Evolutionary conservation across 139 green algal genomes (phyloP).

Genomic region (Coelastrella sp.): DNA sequence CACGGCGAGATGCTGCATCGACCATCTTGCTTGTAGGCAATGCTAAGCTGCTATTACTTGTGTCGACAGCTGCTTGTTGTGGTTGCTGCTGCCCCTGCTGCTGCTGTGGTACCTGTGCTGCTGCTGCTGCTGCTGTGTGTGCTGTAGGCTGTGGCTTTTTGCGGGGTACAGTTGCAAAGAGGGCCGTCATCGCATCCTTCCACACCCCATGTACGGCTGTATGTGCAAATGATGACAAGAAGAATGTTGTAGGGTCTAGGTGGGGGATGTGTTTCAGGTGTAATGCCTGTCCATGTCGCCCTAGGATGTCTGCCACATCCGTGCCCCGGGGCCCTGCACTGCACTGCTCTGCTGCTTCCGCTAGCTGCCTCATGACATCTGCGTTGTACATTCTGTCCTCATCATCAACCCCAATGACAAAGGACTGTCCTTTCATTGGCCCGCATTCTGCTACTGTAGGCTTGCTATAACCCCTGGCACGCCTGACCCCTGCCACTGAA

Average conservation of each 20-base stretch:
- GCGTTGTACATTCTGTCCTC: background rate
- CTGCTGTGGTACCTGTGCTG: background rate
- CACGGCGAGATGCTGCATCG: background rate
- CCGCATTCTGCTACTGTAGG: background rate
- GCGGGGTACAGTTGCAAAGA: background rate
- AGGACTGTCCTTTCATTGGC: background rate
- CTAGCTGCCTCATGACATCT: background rate
- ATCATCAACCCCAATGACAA: background rate
- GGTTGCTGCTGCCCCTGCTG: background rate
- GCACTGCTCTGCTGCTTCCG: background rate
- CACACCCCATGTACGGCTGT: background rate
- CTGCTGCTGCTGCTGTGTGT: background rate
- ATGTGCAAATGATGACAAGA: background rate
- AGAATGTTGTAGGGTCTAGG: background rate
- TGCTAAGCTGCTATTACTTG: background rate
- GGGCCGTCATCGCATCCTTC: background rate
- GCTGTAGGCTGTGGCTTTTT: background rate
- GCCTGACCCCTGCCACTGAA: background rate
- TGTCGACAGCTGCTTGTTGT: background rate
- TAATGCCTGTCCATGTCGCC: background rate
- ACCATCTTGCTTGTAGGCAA: background rate
- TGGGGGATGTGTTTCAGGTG: background rate
- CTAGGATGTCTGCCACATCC: background rate
- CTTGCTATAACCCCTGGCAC: background rate
- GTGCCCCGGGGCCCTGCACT: too few relatives aligned